Evolutionary conservation across 1,139 yeast species (phyloP).

Genomic region (Blastobotrys proliferans): DNA sequence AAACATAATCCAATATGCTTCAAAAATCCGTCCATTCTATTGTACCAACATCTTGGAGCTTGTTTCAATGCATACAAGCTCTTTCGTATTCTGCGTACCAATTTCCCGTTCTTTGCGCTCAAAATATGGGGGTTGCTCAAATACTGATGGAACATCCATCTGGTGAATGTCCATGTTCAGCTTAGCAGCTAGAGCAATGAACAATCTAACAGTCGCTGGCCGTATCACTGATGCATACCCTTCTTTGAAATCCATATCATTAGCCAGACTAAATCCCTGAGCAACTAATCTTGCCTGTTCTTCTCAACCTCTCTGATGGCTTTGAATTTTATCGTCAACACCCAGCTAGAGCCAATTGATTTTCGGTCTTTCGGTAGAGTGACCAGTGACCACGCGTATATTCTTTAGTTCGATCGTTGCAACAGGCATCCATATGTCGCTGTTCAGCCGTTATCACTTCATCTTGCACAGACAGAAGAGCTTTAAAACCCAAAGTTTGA

Average conservation of each 20-base stretch:
- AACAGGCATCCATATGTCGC: not conserved
- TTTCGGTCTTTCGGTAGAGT: not conserved
- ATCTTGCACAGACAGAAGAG: not conserved
- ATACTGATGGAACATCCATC: conserved; percentile 5
- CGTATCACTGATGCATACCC: not conserved
- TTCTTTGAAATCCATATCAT: too few species aligned
- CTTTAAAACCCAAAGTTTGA: too few species aligned
- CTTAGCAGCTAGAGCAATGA: not conserved
- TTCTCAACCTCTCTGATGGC: conserved; percentile 11
- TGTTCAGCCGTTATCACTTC: not conserved
- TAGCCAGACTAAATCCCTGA: too few species aligned
- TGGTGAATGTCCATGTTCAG: not conserved
- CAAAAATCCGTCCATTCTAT: not conserved
- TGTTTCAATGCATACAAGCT: conserved; percentile 1
- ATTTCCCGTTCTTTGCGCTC: not conserved
- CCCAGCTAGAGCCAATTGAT: not conserved
- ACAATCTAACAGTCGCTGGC: not conserved
- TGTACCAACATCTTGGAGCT: not conserved
- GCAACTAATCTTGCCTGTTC: conserved; percentile 27
- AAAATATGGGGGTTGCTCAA: not conserved
- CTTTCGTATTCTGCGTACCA: conserved; percentile 22
- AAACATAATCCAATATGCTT: not conserved
- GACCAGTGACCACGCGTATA: too few species aligned
- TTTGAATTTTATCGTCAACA: conserved; percentile 11
- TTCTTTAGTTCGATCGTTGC: not conserved